phyloP scores from a whole-genome alignment of 176 grass and related monocot genomes.

The Dendrocalamus sinicus region DNA sequence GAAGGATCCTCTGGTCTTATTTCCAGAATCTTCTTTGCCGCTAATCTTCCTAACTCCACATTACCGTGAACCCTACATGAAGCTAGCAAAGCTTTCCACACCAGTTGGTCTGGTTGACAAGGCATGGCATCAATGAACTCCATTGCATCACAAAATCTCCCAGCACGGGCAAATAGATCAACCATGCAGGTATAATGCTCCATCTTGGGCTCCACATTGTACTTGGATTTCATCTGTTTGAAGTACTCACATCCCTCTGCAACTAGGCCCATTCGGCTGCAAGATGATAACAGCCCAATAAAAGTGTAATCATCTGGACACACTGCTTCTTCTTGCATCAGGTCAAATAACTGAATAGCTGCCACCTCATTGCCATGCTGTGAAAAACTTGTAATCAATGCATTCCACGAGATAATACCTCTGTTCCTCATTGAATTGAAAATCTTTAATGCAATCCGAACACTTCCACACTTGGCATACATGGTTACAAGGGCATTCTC shows the following conservation, averaged over 20 bases:
- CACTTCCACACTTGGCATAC: conserved; percentile 69
- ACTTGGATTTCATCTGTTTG: conserved; percentile 56
- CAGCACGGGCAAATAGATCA: conserved; percentile 67
- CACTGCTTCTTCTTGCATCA: conserved; percentile 61
- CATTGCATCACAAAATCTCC: conserved; percentile 66
- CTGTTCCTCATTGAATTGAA: conserved; percentile 59
- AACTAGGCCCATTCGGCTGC: conserved; percentile 67
- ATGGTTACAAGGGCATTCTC: conserved; percentile 69
- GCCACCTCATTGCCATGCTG: conserved; percentile 61
- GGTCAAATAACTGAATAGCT: conserved; percentile 63
- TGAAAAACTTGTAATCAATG: conserved; percentile 70
- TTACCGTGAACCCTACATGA: conserved; percentile 69
- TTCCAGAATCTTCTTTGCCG: conserved; percentile 68
- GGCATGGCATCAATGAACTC: conserved; percentile 77
- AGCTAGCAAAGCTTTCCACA: conserved; percentile 74
- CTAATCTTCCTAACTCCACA: conserved; percentile 56
- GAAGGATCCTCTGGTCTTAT: conserved; percentile 69
- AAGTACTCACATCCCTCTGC: conserved; percentile 70
- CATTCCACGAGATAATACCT: conserved; percentile 70
- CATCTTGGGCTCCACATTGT: conserved; percentile 63
- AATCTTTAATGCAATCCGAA: conserved; percentile 47
- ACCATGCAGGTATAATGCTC: conserved; percentile 80
- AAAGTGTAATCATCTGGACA: conserved; percentile 76
- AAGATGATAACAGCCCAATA: conserved; percentile 66
- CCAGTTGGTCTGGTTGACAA: conserved; percentile 57